Evolutionary conservation across 1,139 yeast genomes (phyloP).

Genomic region (Protomyces arabidopsidicola): DNA sequence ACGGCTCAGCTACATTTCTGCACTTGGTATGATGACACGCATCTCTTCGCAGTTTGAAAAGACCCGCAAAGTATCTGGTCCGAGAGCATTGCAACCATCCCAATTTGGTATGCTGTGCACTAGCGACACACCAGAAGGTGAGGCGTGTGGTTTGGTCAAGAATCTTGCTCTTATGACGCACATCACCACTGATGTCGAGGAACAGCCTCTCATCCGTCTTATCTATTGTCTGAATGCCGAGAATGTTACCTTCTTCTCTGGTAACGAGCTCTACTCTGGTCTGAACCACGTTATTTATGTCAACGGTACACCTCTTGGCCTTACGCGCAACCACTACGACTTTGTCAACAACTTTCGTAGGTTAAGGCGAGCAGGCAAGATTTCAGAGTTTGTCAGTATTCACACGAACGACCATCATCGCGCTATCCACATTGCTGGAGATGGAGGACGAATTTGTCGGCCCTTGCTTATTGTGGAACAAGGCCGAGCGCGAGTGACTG

Average conservation of each 20-base stretch:
- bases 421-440: conserved; percentile 96
- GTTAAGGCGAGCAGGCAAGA: conserved; percentile 76
- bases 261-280: conserved; percentile 69
- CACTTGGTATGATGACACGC: conserved; percentile 99
- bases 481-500: conserved; percentile 64
- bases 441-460: conserved; percentile 97
- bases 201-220: conserved; percentile 71
- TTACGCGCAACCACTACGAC: conserved; percentile 75
- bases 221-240: conserved; percentile 88
- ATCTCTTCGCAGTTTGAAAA: conserved; percentile 97
- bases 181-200: conserved; percentile 97
- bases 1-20: conserved; percentile 85
- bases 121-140: conserved; percentile 99
- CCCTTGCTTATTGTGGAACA: conserved; percentile 83
- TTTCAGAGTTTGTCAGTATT: conserved; percentile 86
- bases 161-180: conserved; percentile 97
- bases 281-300: conserved; percentile 80
- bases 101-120: conserved; percentile 57
- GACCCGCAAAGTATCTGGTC: conserved; percentile 96
- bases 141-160: conserved; percentile 97
- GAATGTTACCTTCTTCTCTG: conserved; percentile 69
- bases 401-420: conserved; percentile 83
- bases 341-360: conserved; percentile 75
- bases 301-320: conserved; percentile 91
- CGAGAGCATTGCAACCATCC: conserved; percentile 97